phyloP scores from a whole-genome alignment of 306 rosid genomes.

The Gastrolobium villosum region DNA sequence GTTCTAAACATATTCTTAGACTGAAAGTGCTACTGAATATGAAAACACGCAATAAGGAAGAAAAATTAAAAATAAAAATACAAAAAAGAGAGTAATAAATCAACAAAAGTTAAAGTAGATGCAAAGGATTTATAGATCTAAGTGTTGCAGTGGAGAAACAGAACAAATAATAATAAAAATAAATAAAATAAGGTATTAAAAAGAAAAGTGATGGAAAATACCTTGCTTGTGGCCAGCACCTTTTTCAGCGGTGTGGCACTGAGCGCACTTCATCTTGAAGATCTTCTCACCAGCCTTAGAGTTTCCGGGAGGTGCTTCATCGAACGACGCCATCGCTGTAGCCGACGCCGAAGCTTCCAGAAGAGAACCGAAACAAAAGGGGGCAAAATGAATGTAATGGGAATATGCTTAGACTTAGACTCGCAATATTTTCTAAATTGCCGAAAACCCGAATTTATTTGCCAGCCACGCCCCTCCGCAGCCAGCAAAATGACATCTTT shows the following conservation, averaged over 20 bases:
- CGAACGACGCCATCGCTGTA: slow-evolving; percentile 75
- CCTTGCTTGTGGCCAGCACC: slow-evolving; percentile 98
- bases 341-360: slow-evolving; percentile 8
- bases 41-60: too few species aligned
- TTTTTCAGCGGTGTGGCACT: slow-evolving; percentile 91
- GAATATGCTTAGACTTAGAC: neutral
- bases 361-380: neutral
- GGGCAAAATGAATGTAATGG: neutral
- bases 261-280: slow-evolving; percentile 92
- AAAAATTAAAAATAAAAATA: too few species aligned
- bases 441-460: too few species aligned
- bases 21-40: too few species aligned
- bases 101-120: neutral
- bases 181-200: neutral
- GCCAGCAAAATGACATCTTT: too few species aligned
- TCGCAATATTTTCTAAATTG: too few species aligned
- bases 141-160: neutral
- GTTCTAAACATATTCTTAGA: too few species aligned
- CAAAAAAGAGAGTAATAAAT: neutral
- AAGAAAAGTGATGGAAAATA: neutral
- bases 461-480: neutral
- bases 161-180: too few species aligned
- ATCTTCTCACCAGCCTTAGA: slow-evolving; percentile 75
- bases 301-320: slow-evolving; percentile 83
- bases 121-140: slow-evolving; percentile 13